Conservation (phyloP, 140 eudicot genomes). For the Cichorium intybus region DNA sequence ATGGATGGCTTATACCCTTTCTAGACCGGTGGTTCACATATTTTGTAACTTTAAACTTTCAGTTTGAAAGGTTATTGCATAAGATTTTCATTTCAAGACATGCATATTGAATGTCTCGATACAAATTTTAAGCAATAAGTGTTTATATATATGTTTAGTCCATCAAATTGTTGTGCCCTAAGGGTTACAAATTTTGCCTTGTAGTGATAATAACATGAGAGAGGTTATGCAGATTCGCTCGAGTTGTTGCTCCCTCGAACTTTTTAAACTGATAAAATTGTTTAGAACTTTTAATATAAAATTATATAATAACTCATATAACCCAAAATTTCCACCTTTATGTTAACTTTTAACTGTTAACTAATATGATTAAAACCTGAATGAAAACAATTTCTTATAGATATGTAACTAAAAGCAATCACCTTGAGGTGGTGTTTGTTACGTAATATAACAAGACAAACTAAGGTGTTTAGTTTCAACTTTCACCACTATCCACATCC, state of each 20-base stretch:
- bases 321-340: not conserved
- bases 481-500: not conserved
- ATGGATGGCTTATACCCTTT: too few relatives aligned
- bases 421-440: too few relatives aligned
- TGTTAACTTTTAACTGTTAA: not conserved
- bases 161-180: not conserved
- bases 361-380: not conserved
- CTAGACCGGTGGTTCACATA: not conserved
- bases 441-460: too few relatives aligned
- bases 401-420: not conserved
- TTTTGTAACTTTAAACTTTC: conserved; percentile 6
- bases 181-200: not conserved
- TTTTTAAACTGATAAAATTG: too few relatives aligned
- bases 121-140: not conserved
- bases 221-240: too few relatives aligned
- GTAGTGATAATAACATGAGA: not conserved
- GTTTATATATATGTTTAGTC: not conserved
- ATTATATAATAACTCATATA: too few relatives aligned
- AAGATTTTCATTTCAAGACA: conserved; percentile 9
- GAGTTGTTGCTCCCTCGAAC: too few relatives aligned
- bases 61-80: conserved; percentile 13
- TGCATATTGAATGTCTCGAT: not conserved
- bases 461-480: not conserved
- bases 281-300: not conserved
- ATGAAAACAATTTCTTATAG: not conserved